A percentile compares a stretch with the other conserved stretches of the same genome.
phyloP scores from a whole-genome alignment of 768 basidiomycete genomes.

The Termitomyces sp. region DNA sequence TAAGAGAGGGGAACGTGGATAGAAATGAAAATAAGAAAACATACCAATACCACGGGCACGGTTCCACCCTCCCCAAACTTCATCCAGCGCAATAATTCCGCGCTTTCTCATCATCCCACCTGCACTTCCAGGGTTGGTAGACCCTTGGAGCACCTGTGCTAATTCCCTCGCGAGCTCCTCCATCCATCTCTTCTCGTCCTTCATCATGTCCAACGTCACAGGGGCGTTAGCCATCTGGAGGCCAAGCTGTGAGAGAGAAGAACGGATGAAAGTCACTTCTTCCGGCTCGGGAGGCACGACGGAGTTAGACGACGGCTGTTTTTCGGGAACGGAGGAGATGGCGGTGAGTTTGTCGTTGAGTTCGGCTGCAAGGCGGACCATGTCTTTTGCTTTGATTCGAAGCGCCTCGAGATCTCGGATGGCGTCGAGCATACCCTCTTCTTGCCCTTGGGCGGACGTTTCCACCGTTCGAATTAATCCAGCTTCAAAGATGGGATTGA shows the following conservation, averaged over 20 bases:
- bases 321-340: constrained; percentile 15
- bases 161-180: constrained; percentile 83
- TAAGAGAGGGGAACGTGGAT: not conserved
- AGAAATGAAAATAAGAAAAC: constrained; percentile 17
- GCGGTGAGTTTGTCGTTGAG: constrained; percentile 78
- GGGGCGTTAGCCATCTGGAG: constrained; percentile 73
- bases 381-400: constrained; percentile 88
- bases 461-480: constrained; percentile 79
- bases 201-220: constrained; percentile 84
- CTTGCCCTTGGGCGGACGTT: constrained; percentile 53
- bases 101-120: constrained; percentile 73
- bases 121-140: constrained; percentile 22
- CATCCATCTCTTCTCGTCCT: constrained; percentile 74
- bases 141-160: constrained; percentile 56
- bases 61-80: constrained; percentile 96
- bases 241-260: constrained; percentile 86
- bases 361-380: constrained; percentile 86
- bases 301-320: constrained; percentile 20
- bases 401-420: constrained; percentile 85
- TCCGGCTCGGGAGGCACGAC: constrained; percentile 51
- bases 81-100: constrained; percentile 83
- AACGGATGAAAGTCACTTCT: constrained; percentile 82
- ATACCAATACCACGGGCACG: constrained; percentile 86
- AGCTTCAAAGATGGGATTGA: constrained; percentile 6
- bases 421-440: constrained; percentile 66